These are phyloP conservation scores for Dactylellina haptotyla DNA, from an alignment of 2,329 filamentous ascomycete species.

Conservation along the genomic window DNA sequence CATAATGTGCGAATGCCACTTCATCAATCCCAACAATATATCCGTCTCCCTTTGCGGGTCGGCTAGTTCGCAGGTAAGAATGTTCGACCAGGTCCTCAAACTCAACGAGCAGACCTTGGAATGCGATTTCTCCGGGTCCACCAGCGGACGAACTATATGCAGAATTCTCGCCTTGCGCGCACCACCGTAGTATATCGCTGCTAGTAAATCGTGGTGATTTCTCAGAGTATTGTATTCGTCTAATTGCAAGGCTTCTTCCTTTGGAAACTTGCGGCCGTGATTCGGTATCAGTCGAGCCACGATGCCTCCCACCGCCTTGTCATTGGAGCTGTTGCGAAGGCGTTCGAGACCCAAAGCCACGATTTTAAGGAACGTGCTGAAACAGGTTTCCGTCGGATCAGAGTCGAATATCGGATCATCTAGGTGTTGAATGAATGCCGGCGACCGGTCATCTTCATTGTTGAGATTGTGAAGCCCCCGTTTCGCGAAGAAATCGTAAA, in stretches of 20 bases:
- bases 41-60: constrained; percentile 61
- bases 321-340: constrained; percentile 64
- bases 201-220: constrained; percentile 76
- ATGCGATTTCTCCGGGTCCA: constrained; percentile 71
- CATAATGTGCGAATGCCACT: constrained; percentile 70
- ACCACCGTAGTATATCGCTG: constrained; percentile 73
- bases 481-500: constrained; percentile 75
- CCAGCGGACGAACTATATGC: constrained; percentile 69
- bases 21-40: constrained; percentile 66
- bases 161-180: constrained; percentile 62
- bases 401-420: constrained; percentile 64
- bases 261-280: constrained; percentile 72
- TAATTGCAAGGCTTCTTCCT: constrained; percentile 70
- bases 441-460: constrained; percentile 73
- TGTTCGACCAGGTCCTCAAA: constrained; percentile 71
- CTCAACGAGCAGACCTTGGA: constrained; percentile 75
- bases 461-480: constrained; percentile 71
- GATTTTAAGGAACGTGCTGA: constrained; percentile 75
- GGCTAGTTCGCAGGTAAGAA: constrained; percentile 70
- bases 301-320: constrained; percentile 71
- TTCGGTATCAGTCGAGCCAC: constrained; percentile 73
- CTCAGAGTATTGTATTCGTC: constrained; percentile 72
- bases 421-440: constrained; percentile 71
- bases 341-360: constrained; percentile 69
- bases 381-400: constrained; percentile 70